Evolutionary conservation across 2,329 filamentous ascomycete species (phyloP).

Genomic region (Dendrostoma leiphaemia): DNA sequence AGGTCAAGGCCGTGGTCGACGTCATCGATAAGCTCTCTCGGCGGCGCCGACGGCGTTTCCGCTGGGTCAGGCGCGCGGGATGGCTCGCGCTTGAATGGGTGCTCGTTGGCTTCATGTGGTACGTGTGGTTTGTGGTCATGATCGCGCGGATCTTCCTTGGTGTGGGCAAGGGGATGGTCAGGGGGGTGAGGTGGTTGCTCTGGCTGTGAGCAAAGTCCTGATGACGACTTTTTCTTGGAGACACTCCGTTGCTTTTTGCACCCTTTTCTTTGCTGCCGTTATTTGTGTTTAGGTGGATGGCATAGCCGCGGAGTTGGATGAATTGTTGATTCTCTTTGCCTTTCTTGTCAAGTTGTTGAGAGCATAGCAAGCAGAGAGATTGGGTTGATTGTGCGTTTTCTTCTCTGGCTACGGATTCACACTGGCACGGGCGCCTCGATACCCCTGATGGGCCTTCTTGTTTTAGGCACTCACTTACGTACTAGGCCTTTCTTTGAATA

Average conservation of each 20-base stretch:
- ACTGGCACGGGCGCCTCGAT: constrained; percentile 4
- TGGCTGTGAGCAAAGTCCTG: constrained; percentile 58
- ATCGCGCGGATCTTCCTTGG: constrained; percentile 66
- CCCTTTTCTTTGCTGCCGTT: background rate
- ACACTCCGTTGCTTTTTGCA: constrained; percentile 6
- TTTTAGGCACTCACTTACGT: no score
- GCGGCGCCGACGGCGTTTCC: constrained; percentile 63
- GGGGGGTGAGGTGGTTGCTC: constrained; percentile 74
- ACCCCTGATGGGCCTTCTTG: constrained; percentile 2
- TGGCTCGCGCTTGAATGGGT: constrained; percentile 87
- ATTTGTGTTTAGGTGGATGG: background rate
- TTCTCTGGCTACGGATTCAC: constrained; percentile 3
- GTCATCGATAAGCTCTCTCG: constrained; percentile 74
- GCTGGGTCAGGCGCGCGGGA: constrained; percentile 72
- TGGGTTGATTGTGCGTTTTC: constrained; percentile 14
- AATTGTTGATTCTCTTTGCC: background rate
- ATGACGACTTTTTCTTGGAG: background rate
- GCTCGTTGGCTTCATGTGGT: constrained; percentile 89
- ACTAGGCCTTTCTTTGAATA: background rate
- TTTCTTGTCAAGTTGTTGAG: constrained; percentile 8
- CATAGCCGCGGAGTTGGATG: constrained; percentile 16
- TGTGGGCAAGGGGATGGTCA: constrained; percentile 56
- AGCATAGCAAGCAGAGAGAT: background rate
- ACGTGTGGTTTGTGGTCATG: constrained; percentile 86
- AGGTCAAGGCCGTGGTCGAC: constrained; percentile 78